Conservation (phyloP, 108 stramenopile genomes). For the Nannochloropsis gaditana region DNA sequence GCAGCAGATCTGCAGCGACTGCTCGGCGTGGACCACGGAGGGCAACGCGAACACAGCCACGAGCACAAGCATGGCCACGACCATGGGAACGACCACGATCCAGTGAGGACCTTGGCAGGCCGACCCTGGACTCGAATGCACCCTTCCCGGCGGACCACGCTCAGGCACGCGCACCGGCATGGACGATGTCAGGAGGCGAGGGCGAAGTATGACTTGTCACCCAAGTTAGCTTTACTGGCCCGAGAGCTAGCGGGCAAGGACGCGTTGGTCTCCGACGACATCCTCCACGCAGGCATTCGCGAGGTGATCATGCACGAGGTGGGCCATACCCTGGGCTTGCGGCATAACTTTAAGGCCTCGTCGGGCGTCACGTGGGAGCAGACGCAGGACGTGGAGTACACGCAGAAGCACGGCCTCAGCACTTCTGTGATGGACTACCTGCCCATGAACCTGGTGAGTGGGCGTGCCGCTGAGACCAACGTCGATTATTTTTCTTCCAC, state of each 20-base stretch:
- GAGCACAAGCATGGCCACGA: background rate
- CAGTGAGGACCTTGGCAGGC: background rate
- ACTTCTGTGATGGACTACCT: slow-evolving; percentile 50
- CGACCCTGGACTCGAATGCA: background rate
- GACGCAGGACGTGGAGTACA: slow-evolving; percentile 28
- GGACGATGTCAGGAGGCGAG: background rate
- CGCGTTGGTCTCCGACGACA: slow-evolving; percentile 20
- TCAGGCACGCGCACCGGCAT: background rate
- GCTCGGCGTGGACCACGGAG: background rate
- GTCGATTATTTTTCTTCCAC: slow-evolving; percentile 31
- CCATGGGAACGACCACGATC: background rate
- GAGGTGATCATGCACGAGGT: slow-evolving; percentile 50
- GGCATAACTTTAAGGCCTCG: slow-evolving; percentile 44
- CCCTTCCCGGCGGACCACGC: background rate
- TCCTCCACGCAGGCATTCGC: slow-evolving; percentile 31
- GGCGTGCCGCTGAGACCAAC: background rate
- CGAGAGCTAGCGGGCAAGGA: background rate
- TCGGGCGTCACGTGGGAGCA: slow-evolving; percentile 28
- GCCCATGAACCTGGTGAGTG: slow-evolving; percentile 39
- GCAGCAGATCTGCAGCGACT: background rate
- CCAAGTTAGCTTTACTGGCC: background rate
- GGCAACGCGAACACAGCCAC: slow-evolving; percentile 29
- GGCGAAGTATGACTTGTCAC: background rate
- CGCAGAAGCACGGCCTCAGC: slow-evolving; percentile 23
- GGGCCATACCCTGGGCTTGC: slow-evolving; percentile 46